A percentile compares a stretch with the other conserved stretches of the same genome.
These are phyloP conservation scores for Osmozyma mogii DNA, from an alignment of 805 yeast genomes.

Conservation along the genomic window DNA sequence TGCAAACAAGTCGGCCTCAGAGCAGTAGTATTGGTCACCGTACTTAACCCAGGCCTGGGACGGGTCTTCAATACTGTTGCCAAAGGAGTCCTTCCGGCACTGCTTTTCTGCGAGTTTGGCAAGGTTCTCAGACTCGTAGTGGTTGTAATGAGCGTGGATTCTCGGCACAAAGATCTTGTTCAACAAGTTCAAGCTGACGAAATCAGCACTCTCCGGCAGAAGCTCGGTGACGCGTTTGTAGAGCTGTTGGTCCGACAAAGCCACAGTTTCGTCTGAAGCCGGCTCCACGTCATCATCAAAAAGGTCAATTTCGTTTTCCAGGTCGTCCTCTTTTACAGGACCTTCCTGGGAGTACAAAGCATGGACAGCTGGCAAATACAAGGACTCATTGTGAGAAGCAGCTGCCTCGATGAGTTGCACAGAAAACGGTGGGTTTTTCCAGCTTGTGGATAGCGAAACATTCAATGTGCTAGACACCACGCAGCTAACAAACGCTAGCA, in stretches of 20 bases:
- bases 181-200: slow-evolving; percentile 38
- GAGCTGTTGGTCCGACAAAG: neutral
- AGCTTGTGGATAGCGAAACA: slow-evolving; percentile 6
- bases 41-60: slow-evolving; percentile 41
- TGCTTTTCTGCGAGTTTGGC: slow-evolving; percentile 17
- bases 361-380: slow-evolving; percentile 3
- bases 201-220: slow-evolving; percentile 5
- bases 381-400: slow-evolving; percentile 8
- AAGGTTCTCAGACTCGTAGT: slow-evolving; percentile 32
- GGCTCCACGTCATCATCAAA: neutral
- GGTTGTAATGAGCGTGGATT: slow-evolving; percentile 54
- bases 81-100: slow-evolving; percentile 27
- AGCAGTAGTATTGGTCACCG: slow-evolving; percentile 51
- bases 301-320: slow-evolving; percentile 5
- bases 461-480: slow-evolving; percentile 5
- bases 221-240: slow-evolving; percentile 2
- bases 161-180: slow-evolving; percentile 50
- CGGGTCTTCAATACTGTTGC: slow-evolving; percentile 15
- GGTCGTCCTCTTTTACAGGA: slow-evolving; percentile 6
- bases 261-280: slow-evolving; percentile 1
- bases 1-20: slow-evolving; percentile 71
- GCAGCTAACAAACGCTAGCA: too few species aligned
- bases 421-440: slow-evolving; percentile 9
- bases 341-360: slow-evolving; percentile 3
- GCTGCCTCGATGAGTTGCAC: slow-evolving; percentile 12